These are phyloP conservation scores for Achaetomium macrosporum DNA, from an alignment of 2,329 filamentous ascomycete species.

Conservation along the genomic window DNA sequence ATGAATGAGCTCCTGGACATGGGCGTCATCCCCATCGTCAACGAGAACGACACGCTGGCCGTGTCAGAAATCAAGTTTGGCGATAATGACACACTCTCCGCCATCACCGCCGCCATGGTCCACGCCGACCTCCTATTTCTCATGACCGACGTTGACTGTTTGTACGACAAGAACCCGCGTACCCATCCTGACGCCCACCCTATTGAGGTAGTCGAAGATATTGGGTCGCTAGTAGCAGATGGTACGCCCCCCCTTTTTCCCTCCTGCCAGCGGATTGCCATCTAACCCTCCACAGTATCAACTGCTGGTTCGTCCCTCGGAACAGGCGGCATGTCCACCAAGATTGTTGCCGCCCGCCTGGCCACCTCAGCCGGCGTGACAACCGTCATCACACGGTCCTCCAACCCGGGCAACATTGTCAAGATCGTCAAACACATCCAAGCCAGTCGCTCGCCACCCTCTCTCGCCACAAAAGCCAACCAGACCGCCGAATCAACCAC, in stretches of 20 bases:
- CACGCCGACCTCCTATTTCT: constrained; percentile 94
- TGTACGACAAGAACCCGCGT: constrained; percentile 94
- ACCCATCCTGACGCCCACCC: constrained; percentile 77
- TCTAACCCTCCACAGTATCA: constrained; percentile 54
- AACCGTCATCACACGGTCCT: constrained; percentile 89
- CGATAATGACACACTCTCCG: constrained; percentile 95
- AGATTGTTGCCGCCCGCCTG: constrained; percentile 87
- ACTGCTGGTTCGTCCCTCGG: constrained; percentile 82
- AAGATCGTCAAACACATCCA: constrained; percentile 81
- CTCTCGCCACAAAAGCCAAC: constrained; percentile 25
- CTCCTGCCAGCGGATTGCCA: background rate
- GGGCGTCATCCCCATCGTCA: constrained; percentile 96
- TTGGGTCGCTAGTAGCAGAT: constrained; percentile 74
- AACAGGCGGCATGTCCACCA: constrained; percentile 95
- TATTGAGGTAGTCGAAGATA: constrained; percentile 90
- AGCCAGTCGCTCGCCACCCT: constrained; percentile 42
- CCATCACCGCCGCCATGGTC: constrained; percentile 95
- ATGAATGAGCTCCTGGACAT: constrained; percentile 84
- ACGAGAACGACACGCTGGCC: constrained; percentile 95
- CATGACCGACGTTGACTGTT: constrained; percentile 97
- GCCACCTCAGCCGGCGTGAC: constrained; percentile 93
- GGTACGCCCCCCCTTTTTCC: constrained; percentile 38
- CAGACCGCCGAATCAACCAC: background rate
- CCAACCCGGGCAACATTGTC: constrained; percentile 86
- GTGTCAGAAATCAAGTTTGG: constrained; percentile 99